Evolutionary conservation across 495 filamentous ascomycete genomes (phyloP).

Genomic region (Tricharina praecox): DNA sequence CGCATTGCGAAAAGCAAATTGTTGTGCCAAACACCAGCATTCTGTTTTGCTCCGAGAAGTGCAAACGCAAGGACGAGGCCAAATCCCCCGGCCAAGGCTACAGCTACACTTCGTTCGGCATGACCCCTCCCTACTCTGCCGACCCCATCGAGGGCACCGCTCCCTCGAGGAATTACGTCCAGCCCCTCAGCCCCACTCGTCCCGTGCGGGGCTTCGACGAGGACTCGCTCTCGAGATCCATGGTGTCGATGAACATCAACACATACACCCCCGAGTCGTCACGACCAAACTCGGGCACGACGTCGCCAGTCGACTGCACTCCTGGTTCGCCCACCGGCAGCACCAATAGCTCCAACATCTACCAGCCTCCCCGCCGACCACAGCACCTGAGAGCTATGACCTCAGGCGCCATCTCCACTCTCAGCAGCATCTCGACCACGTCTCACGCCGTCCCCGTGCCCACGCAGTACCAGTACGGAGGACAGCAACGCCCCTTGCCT

Average conservation of each 20-base stretch:
- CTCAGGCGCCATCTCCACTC: slow-evolving; percentile 13
- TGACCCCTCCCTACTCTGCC: slow-evolving; percentile 9
- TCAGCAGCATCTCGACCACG: not conserved
- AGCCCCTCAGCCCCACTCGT: slow-evolving; percentile 25
- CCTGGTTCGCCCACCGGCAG: slow-evolving; percentile 16
- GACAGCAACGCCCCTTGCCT: slow-evolving; percentile 25
- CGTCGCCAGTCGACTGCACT: slow-evolving; percentile 20
- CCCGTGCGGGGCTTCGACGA: too few relatives aligned
- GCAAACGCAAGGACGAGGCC: slow-evolving; percentile 23
- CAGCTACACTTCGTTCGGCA: slow-evolving; percentile 6
- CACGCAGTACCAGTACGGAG: not conserved
- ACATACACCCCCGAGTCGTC: slow-evolving; percentile 8
- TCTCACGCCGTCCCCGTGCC: not conserved
- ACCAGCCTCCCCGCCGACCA: slow-evolving; percentile 19
- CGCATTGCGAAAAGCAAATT: slow-evolving; percentile 60
- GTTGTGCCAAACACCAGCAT: slow-evolving; percentile 47
- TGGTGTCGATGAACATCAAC: slow-evolving; percentile 11
- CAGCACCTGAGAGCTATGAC: slow-evolving; percentile 15
- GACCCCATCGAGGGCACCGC: slow-evolving; percentile 13
- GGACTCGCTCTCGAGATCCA: slow-evolving; percentile 11
- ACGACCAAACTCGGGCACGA: slow-evolving; percentile 13
- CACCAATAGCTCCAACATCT: slow-evolving; percentile 22
- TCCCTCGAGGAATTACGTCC: slow-evolving; percentile 22
- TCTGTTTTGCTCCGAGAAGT: slow-evolving; percentile 26
- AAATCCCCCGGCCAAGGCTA: slow-evolving; percentile 18